phyloP scores from a whole-genome alignment of 2,329 filamentous ascomycete genomes.

The Teratosphaeriaceae sp. region DNA sequence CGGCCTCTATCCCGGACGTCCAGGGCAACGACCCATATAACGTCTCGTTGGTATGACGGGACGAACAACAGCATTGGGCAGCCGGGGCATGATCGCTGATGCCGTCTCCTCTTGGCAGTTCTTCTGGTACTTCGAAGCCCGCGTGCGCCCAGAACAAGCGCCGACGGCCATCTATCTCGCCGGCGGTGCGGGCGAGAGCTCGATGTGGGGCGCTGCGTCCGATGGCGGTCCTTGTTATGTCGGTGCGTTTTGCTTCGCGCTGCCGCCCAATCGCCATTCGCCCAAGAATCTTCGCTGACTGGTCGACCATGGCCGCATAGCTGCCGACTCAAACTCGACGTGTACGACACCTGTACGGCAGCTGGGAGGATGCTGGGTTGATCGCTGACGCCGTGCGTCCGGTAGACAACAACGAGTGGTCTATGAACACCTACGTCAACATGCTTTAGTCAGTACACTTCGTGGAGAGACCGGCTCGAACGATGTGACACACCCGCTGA shows the following conservation, averaged over 20 bases:
- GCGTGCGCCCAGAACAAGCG: constrained; percentile 12
- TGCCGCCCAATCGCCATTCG: too few species aligned
- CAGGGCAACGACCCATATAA: constrained; percentile 17
- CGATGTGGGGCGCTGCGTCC: constrained; percentile 52
- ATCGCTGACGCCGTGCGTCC: too few species aligned
- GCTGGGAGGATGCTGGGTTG: too few species aligned
- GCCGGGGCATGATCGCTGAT: too few species aligned
- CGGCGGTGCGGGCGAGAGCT: constrained; percentile 45
- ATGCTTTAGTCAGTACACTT: constrained; percentile 31
- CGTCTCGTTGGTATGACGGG: constrained; percentile 18
- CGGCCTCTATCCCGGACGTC: constrained; percentile 25
- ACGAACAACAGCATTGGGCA: too few species aligned
- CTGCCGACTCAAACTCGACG: constrained; percentile 36
- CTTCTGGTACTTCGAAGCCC: constrained; percentile 22
- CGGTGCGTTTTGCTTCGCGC: too few species aligned
- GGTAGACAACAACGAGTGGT: constrained; percentile 39
- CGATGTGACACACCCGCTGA: too few species aligned
- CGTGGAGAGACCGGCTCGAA: too few species aligned
- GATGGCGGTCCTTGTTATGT: constrained; percentile 37
- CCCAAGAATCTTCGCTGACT: too few species aligned
- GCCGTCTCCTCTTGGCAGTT: too few species aligned
- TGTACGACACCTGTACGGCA: too few species aligned
- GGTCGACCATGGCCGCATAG: too few species aligned
- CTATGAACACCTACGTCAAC: constrained; percentile 35
- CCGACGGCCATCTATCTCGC: constrained; percentile 36